Conservation (phyloP, 768 basidiomycete species). For the Mycena leptocephala region DNA sequence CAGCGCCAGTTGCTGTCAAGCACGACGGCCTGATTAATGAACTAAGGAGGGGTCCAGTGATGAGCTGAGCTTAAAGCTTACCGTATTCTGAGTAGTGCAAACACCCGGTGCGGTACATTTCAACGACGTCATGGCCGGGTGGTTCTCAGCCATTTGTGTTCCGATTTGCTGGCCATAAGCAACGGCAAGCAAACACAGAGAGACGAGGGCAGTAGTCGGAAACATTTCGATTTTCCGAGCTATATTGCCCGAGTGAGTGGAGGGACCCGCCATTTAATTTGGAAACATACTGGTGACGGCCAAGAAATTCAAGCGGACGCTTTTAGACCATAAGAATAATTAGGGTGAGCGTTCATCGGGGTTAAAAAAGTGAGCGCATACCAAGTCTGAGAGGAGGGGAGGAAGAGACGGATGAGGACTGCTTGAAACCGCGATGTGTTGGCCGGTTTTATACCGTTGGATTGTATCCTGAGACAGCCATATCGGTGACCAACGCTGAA, state of each 20-base stretch:
- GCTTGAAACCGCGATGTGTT: not conserved
- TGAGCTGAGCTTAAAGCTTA: too few relatives aligned
- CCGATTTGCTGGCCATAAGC: slow-evolving; percentile 69
- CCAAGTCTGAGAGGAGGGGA: not conserved
- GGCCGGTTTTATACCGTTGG: not conserved
- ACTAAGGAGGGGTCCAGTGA: too few relatives aligned
- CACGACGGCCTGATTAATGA: too few relatives aligned
- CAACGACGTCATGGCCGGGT: slow-evolving; percentile 62
- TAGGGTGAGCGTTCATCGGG: too few relatives aligned
- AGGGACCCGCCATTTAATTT: not conserved
- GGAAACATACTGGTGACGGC: too few relatives aligned
- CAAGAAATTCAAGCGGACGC: too few relatives aligned
- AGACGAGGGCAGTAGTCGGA: slow-evolving; percentile 55
- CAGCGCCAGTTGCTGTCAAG: slow-evolving; percentile 73
- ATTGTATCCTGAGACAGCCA: not conserved
- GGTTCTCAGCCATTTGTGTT: slow-evolving; percentile 62
- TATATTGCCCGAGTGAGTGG: not conserved
- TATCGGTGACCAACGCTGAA: not conserved
- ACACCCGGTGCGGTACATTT: slow-evolving; percentile 61
- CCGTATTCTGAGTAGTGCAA: slow-evolving; percentile 53
- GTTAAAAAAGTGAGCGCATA: too few relatives aligned
- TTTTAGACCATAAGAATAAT: too few relatives aligned
- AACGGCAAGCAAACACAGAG: slow-evolving; percentile 57
- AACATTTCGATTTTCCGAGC: slow-evolving; percentile 54
- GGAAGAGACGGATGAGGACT: not conserved